phyloP scores from a whole-genome alignment of 306 rosid species.

The Cotoneaster glaucophyllus region DNA sequence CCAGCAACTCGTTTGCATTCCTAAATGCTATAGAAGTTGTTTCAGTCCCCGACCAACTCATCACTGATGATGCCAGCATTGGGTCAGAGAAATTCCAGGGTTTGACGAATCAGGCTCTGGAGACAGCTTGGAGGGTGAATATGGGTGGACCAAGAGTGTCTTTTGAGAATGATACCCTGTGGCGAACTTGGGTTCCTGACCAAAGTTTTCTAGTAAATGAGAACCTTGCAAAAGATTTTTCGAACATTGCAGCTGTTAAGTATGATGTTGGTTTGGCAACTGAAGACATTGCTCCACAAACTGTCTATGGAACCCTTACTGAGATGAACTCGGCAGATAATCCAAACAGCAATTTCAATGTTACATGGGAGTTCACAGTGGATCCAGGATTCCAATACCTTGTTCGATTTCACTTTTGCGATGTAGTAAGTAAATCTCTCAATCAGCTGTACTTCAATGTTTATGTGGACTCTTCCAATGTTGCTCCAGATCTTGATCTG shows the following conservation, averaged over 20 bases:
- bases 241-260: conserved; percentile 49
- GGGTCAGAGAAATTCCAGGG: conserved; percentile 26
- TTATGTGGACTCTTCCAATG: conserved; percentile 47
- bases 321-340: conserved; percentile 39
- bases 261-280: conserved; percentile 46
- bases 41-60: conserved; percentile 59
- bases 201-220: conserved; percentile 29
- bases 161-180: conserved; percentile 48
- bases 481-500: conserved; percentile 47
- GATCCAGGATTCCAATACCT: conserved; percentile 74
- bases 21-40: conserved; percentile 80
- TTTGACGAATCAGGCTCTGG: conserved; percentile 41
- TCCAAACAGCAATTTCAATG: conserved; percentile 60
- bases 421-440: conserved; percentile 48
- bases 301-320: conserved; percentile 72
- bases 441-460: conserved; percentile 68
- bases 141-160: conserved; percentile 85
- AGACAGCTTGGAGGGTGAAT: conserved; percentile 81
- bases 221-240: conserved; percentile 29
- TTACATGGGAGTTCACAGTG: conserved; percentile 70
- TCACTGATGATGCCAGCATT: conserved; percentile 31
- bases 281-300: conserved; percentile 47
- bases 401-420: conserved; percentile 83
- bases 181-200: conserved; percentile 76
- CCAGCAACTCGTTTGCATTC: conserved; percentile 46